Conservation (phyloP, 2,329 filamentous ascomycete genomes). For the Fusarium sp. region DNA sequence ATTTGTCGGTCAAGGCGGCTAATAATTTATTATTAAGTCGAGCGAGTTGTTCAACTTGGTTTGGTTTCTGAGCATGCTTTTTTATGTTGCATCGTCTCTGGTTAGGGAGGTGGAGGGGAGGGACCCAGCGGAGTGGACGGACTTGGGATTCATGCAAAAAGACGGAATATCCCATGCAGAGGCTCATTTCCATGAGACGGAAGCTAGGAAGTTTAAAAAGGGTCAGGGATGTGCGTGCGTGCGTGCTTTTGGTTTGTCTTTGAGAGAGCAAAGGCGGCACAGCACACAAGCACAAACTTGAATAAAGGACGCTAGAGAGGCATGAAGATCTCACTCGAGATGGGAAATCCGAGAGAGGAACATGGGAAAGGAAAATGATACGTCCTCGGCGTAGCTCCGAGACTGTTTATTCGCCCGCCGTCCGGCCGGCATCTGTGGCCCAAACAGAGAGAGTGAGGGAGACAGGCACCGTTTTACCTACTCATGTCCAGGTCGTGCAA, state of each 20-base stretch:
- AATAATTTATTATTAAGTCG: neutral
- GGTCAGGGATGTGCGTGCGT: neutral
- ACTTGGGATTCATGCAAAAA: neutral
- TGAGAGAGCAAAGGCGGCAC: neutral
- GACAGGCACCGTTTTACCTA: neutral
- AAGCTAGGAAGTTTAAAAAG: neutral
- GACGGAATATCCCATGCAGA: neutral
- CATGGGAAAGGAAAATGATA: slow-evolving; percentile 3
- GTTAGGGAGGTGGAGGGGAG: neutral
- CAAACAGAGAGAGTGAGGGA: neutral
- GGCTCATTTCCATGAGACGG: neutral
- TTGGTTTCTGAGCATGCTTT: neutral
- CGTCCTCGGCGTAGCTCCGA: slow-evolving; percentile 2
- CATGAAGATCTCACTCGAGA: slow-evolving; percentile 6
- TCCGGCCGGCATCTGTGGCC: neutral
- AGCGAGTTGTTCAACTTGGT: neutral
- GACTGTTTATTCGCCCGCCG: neutral
- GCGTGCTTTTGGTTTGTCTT: neutral
- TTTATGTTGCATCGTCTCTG: neutral
- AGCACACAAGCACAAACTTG: neutral
- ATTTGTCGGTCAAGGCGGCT: slow-evolving; percentile 2
- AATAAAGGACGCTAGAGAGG: neutral
- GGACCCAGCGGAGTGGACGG: neutral
- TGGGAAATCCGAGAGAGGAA: neutral
- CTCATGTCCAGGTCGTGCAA: neutral